Conservation (phyloP, 2,329 filamentous ascomycete genomes). For the Nemania sp. region DNA sequence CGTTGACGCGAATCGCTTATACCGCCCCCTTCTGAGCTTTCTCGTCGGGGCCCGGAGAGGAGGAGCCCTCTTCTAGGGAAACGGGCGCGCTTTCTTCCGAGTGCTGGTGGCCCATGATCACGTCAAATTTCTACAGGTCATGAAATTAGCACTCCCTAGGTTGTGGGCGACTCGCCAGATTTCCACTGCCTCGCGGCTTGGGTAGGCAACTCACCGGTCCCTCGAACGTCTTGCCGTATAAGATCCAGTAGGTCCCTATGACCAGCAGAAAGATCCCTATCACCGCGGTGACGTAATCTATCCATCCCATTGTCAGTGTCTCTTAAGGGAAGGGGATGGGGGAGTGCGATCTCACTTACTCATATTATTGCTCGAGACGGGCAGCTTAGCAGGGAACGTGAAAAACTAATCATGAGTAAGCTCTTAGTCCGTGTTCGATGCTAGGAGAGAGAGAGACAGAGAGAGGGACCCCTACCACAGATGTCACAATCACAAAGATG, state of each 20-base stretch:
- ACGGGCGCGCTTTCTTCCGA: conserved; percentile 26
- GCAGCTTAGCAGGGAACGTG: conserved; percentile 40
- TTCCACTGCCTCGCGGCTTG: not conserved
- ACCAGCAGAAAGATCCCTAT: conserved; percentile 43
- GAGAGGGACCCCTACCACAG: conserved; percentile 35
- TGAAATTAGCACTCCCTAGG: not conserved
- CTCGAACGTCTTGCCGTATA: conserved; percentile 37
- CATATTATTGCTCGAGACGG: conserved; percentile 39
- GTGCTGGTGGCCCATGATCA: conserved; percentile 33
- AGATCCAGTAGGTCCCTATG: conserved; percentile 36
- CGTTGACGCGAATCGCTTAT: not conserved
- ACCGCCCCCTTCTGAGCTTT: conserved; percentile 19
- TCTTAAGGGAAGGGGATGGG: not conserved
- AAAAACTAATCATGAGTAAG: conserved; percentile 37
- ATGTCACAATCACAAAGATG: conserved; percentile 46
- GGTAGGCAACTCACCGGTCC: conserved; percentile 40
- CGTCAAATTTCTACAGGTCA: conserved; percentile 35
- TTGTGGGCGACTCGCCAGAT: not conserved
- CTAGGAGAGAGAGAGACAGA: not conserved
- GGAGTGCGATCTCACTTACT: conserved; percentile 38
- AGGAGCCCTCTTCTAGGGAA: conserved; percentile 14
- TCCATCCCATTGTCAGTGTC: not conserved
- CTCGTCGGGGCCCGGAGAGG: conserved; percentile 25
- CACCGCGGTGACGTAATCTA: conserved; percentile 45
- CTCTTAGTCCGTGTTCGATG: not conserved